A percentile compares a stretch with the other conserved stretches of the same genome.
Conservation (phyloP, 345 rosid genomes). For the Capsella bursapastoris region DNA sequence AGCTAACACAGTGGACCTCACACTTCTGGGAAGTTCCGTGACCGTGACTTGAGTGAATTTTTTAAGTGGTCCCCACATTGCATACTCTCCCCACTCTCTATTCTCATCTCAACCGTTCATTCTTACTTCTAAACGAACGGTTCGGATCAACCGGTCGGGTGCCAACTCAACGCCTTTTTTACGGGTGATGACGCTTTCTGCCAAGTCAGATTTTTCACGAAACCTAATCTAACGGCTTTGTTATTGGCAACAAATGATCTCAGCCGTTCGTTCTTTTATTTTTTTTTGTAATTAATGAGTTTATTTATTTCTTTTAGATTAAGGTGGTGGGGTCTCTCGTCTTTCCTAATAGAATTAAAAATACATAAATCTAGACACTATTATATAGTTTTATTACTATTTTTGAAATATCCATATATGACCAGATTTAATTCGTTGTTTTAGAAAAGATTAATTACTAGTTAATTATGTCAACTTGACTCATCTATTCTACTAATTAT, state of each 20-base stretch:
- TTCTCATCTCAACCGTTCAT: conserved; percentile 50
- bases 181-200: conserved; percentile 45
- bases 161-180: conserved; percentile 60
- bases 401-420: conserved; percentile 24
- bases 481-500: conserved; percentile 2
- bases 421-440: conserved; percentile 4
- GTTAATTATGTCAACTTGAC: conserved; percentile 25
- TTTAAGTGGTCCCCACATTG: conserved; percentile 23
- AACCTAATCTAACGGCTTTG: conserved; percentile 52
- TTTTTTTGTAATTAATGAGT: conserved; percentile 11
- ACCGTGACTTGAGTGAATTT: conserved; percentile 56
- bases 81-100: neutral
- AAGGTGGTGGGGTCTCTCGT: conserved; percentile 48
- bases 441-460: neutral
- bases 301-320: conserved; percentile 24
- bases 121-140: conserved; percentile 28
- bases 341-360: neutral
- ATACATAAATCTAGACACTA: neutral
- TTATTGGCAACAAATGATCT: conserved; percentile 26
- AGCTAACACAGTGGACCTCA: conserved; percentile 59
- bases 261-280: conserved; percentile 33
- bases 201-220: conserved; percentile 56
- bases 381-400: neutral
- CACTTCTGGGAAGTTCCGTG: conserved; percentile 82
- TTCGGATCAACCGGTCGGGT: conserved; percentile 48